These are phyloP conservation scores for Salinomyces thailandicus DNA, from an alignment of 2,329 filamentous ascomycete genomes.

Conservation along the genomic window DNA sequence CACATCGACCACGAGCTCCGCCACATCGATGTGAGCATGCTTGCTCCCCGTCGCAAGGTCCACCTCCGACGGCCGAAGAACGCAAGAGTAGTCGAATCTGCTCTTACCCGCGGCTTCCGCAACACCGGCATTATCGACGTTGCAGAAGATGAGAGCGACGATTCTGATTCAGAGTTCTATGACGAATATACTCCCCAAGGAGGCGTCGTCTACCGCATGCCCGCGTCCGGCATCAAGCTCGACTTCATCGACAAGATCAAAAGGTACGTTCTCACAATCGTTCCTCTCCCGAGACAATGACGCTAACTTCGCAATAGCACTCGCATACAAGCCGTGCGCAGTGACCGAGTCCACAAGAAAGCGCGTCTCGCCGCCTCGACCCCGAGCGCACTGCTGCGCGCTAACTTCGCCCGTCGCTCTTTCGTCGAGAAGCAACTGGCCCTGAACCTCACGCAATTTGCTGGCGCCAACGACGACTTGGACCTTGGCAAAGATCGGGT, in stretches of 20 bases:
- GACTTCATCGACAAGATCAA: constrained; percentile 55
- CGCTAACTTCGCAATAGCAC: constrained; percentile 12
- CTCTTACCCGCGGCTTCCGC: constrained; percentile 49
- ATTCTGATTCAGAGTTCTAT: constrained; percentile 37
- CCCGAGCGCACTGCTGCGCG: constrained; percentile 17
- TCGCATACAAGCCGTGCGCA: constrained; percentile 15
- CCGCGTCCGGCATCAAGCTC: constrained; percentile 37
- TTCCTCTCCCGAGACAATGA: not conserved
- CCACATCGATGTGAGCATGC: constrained; percentile 38
- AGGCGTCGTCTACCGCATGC: constrained; percentile 34
- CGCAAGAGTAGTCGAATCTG: constrained; percentile 37
- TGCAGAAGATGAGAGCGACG: constrained; percentile 31
- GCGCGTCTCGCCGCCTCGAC: constrained; percentile 1
- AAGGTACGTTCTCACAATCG: constrained; percentile 24
- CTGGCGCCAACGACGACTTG: constrained; percentile 40
- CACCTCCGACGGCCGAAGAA: constrained; percentile 43
- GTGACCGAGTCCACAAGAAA: constrained; percentile 8
- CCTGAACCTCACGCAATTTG: constrained; percentile 51
- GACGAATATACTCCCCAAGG: constrained; percentile 28
- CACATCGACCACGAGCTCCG: constrained; percentile 69
- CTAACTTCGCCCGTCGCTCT: constrained; percentile 35
- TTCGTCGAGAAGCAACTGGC: constrained; percentile 57
- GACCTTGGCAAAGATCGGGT: constrained; percentile 37
- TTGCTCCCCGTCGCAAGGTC: constrained; percentile 24
- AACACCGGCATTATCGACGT: constrained; percentile 41